A percentile compares a stretch with the other conserved stretches of the same genome.
Conservation (phyloP, 768 basidiomycete genomes). For the Tylopilus felleus region DNA sequence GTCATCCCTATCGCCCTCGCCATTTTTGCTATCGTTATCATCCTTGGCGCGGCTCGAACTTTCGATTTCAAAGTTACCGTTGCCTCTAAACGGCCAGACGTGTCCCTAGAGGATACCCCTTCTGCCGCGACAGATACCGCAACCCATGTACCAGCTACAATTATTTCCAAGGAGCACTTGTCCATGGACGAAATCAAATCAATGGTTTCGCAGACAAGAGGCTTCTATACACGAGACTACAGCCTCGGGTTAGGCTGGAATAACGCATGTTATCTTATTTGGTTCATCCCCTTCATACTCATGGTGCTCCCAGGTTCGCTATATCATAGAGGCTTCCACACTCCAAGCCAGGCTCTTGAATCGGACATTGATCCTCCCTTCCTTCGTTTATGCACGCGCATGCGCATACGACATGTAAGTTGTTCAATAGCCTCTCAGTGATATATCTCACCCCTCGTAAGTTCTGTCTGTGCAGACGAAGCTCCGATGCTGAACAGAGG, state of each 20-base stretch:
- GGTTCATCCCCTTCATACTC: neutral
- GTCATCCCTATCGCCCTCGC: constrained; percentile 5
- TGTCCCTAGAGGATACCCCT: no score
- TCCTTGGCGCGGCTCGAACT: constrained; percentile 9
- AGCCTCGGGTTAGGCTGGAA: constrained; percentile 47
- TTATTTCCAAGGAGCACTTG: constrained; percentile 15
- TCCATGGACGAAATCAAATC: constrained; percentile 30
- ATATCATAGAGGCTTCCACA: constrained; percentile 41
- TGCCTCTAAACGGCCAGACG: constrained; percentile 4
- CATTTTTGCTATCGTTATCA: constrained; percentile 5
- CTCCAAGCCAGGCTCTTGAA: constrained; percentile 39
- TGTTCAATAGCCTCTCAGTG: neutral
- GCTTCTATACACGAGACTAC: constrained; percentile 41
- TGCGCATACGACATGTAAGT: constrained; percentile 40
- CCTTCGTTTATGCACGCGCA: constrained; percentile 41
- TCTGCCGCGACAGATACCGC: neutral
- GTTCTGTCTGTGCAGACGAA: constrained; percentile 37
- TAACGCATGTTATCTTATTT: constrained; percentile 29
- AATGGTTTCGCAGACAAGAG: constrained; percentile 37
- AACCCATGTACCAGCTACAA: neutral
- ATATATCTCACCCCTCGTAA: constrained; percentile 5
- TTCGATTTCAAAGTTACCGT: constrained; percentile 10
- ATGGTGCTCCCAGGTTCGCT: constrained; percentile 33
- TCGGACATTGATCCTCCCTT: constrained; percentile 40
- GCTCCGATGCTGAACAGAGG: constrained; percentile 41